Base-by-base conservation (phyloP, 768 basidiomycete genomes). In the Lyophyllum decastes region DNA sequence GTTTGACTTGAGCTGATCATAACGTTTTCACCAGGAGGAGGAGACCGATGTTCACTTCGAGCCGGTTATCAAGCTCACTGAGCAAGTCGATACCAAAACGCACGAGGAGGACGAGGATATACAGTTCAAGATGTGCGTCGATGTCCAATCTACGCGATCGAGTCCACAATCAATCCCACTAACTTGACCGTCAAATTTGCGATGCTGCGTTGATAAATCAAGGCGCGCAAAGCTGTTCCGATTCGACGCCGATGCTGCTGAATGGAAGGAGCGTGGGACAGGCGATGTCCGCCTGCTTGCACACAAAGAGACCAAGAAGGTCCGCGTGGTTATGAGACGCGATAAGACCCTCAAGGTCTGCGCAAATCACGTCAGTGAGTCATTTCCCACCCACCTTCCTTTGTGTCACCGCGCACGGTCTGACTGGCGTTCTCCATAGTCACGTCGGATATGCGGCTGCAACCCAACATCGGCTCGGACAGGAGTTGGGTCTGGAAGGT, bases 281-380 rank as follows among this genome's bases (percentile, higher is more conserved):
- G 96, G 96, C 46, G 94, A 96, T 72, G 95, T 94, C 63, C 90
- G 94, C 72, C 82, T 99, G 55, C 86, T 99, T 62, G 78, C 86
- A 66, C 92, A 97, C 81, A 94, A 90, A 75, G 86, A 86, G 69
- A 89, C 88, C 49, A 88, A 89, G 81, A 98, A 95, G 76, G 82
- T 96, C 68, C 85, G 97, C 61, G 85, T 99, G 61, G 94, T 99
- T 72, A 99, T 99, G 97, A 83, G 96, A 78, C 92, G 97, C 75
- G 97, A 99, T 83, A 98, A 98, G 87, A 99, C 97, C 48, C 83
- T 94, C 76, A 98, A 99, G 76, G 95, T 98, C 76, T 98, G 97
- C 76, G 97, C 97, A 57, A 99, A 99, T 80, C 97, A 98, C 77
- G 76, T 85, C 63, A 87, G 97, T 98, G 68, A 77, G 80, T 76